These are phyloP conservation scores for Ambispora gerdemannii DNA, from an alignment of 192 early-diverging fungal species.

Conservation along the genomic window DNA sequence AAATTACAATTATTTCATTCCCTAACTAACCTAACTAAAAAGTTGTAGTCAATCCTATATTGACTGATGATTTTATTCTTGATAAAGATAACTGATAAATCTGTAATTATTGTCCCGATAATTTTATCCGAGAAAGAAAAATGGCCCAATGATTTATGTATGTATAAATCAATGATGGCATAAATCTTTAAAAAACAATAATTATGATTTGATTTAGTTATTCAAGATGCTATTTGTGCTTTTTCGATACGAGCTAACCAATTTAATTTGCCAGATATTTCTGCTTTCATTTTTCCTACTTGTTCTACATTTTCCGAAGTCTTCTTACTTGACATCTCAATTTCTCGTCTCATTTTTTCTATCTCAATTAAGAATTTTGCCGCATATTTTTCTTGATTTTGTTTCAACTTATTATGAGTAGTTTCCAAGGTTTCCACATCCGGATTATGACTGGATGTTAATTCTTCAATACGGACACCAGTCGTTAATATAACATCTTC, in stretches of 20 bases:
- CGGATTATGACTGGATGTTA: constrained; percentile 15
- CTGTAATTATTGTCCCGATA: too few species aligned
- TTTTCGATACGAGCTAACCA: constrained; percentile 23
- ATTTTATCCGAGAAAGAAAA: too few species aligned
- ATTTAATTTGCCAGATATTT: constrained; percentile 30
- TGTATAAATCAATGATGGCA: background rate
- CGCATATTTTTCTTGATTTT: constrained; percentile 29
- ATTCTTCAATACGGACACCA: constrained; percentile 23
- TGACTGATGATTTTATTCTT: too few species aligned
- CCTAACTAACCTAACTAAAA: too few species aligned
- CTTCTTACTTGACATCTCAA: constrained; percentile 8
- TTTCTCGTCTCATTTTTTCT: constrained; percentile 15
- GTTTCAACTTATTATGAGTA: constrained; percentile 17
- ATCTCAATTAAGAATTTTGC: constrained; percentile 26
- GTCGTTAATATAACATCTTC: constrained; percentile 30
- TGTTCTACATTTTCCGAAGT: constrained; percentile 14
- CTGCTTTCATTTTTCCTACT: constrained; percentile 24
- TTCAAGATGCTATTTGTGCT: background rate
- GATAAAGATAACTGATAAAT: too few species aligned
- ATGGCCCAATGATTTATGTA: background rate
- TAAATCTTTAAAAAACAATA: background rate
- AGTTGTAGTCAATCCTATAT: too few species aligned
- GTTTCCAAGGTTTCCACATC: constrained; percentile 17
- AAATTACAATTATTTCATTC: too few species aligned
- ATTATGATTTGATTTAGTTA: background rate